phyloP scores from a whole-genome alignment of 2,329 filamentous ascomycete species.

The Phyllosticta paracitricarpa region DNA sequence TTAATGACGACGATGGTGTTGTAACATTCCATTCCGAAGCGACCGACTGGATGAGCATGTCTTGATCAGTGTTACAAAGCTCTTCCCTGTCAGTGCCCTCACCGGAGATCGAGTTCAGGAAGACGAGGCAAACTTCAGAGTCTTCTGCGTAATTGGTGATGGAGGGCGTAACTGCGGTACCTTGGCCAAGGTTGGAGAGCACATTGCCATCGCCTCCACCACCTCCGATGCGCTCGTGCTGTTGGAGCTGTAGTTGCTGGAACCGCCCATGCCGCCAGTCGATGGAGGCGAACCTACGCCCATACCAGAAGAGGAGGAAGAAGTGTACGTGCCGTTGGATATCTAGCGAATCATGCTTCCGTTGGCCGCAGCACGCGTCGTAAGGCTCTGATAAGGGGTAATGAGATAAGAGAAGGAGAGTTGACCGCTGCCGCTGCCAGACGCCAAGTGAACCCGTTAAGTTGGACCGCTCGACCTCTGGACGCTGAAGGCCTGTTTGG shows the following conservation, averaged over 20 bases:
- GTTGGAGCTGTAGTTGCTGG: not conserved
- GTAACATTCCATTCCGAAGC: slow-evolving; percentile 47
- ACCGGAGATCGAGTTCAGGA: slow-evolving; percentile 7
- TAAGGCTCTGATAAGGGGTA: slow-evolving; percentile 33
- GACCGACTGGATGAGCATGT: slow-evolving; percentile 59
- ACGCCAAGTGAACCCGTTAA: slow-evolving; percentile 60
- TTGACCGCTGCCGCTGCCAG: slow-evolving; percentile 83
- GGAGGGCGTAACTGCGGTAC: slow-evolving; percentile 1
- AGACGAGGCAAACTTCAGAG: slow-evolving; percentile 7
- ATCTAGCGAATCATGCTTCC: slow-evolving; percentile 21
- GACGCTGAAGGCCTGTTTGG: slow-evolving; percentile 67
- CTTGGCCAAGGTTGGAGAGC: not conserved
- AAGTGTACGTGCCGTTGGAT: slow-evolving; percentile 6
- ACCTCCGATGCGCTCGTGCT: not conserved
- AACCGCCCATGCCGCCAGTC: not conserved
- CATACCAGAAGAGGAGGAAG: not conserved
- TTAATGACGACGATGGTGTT: slow-evolving; percentile 58
- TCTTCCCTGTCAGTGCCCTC: slow-evolving; percentile 8
- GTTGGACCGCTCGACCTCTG: slow-evolving; percentile 49
- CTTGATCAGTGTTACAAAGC: not conserved
- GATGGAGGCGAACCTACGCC: not conserved
- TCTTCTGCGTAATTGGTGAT: slow-evolving; percentile 4
- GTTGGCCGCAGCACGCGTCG: slow-evolving; percentile 26
- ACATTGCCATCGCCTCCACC: slow-evolving; percentile 1
- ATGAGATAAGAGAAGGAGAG: slow-evolving; percentile 57